Base-by-base conservation (phyloP, 129 eudicot genomes). In the Arctium lappa region DNA sequence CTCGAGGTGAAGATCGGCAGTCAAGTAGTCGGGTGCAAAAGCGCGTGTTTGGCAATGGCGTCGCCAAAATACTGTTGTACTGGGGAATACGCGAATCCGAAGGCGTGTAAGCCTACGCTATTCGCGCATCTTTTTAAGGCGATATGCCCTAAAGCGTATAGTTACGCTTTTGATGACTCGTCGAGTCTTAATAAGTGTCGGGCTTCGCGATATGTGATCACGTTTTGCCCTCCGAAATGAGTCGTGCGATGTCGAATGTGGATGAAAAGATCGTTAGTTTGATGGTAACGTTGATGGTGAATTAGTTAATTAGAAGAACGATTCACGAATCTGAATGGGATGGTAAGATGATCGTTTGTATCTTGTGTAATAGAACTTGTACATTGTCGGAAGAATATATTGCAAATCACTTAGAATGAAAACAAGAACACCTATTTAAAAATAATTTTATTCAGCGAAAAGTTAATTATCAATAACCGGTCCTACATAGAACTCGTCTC, bases 171-270 rank as follows among this genome's bases (percentile, higher is more conserved):
- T 44, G 98, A 94, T 53, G 98, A 94, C 77, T 84, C 94, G 60
- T 87, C 97, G 7, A 94, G 98, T 79, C 91, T 94, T 29, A 91
- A 91, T 38, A 92, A 85, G 86, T 94, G 98, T 62, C 87, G 93
- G 86, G 98, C 98, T 69, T 79, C 97, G 0, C 87, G 97, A 9
- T 94, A 94, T 84, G 88, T 94, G 4, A 86, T 94, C 85, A 92
- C 98, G 3, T 94, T 94, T 84, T 94, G 98, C 88, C 97, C 98
- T 44, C 97, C 98, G 16, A 90, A 89, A 69, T 87, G 86, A 86
- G 31, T 13, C 8, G 29, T 1, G 4, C 11, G 16, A 72, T 30
- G 68, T 9, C 8, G 1, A 42, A 75, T 68, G 38, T 8, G 68
- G 31, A n/a, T 36, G 39, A 5, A 82, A 32, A 46, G 69, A 15